These are phyloP conservation scores for Saturnispora gosingensis DNA, from an alignment of 805 yeast genomes.

Conservation along the genomic window DNA sequence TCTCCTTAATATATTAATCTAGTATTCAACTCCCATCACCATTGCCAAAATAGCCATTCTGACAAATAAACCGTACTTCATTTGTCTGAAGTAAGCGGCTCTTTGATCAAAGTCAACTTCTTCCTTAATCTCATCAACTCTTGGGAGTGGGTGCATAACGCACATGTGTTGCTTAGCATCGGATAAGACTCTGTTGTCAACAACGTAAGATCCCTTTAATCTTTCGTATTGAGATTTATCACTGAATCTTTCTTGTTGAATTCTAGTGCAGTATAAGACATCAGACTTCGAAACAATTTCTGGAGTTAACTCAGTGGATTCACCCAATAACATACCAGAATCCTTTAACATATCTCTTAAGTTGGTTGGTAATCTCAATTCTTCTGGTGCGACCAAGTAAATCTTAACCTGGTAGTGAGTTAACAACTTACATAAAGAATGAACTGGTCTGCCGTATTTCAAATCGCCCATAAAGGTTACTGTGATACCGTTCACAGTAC, in stretches of 20 bases:
- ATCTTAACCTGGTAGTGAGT: slow-evolving; percentile 88
- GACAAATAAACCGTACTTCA: slow-evolving; percentile 96
- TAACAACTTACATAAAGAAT: slow-evolving; percentile 84
- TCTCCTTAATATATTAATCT: slow-evolving; percentile 9
- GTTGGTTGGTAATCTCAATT: slow-evolving; percentile 71
- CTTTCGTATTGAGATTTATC: slow-evolving; percentile 70
- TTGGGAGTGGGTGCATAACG: slow-evolving; percentile 97
- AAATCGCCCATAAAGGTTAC: slow-evolving; percentile 99
- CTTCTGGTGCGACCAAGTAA: slow-evolving; percentile 86
- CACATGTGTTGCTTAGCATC: slow-evolving; percentile 98
- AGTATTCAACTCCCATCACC: slow-evolving; percentile 93
- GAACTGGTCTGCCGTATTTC: slow-evolving; percentile 97
- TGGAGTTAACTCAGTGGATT: slow-evolving; percentile 68
- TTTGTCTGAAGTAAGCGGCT: slow-evolving; percentile 99
- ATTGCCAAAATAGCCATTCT: slow-evolving; percentile 98
- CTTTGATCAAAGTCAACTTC: slow-evolving; percentile 99
- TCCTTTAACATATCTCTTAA: slow-evolving; percentile 57
- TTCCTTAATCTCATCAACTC: slow-evolving; percentile 92
- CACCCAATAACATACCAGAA: slow-evolving; percentile 62
- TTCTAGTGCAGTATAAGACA: slow-evolving; percentile 95
- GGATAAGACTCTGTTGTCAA: slow-evolving; percentile 82
- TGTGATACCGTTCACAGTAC: slow-evolving; percentile 96
- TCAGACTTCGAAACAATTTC: slow-evolving; percentile 85
- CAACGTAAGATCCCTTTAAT: slow-evolving; percentile 83
- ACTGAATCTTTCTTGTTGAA: slow-evolving; percentile 91